Conservation (phyloP, 106 monocot genomes). For the Alisma plantagoaquatica region DNA sequence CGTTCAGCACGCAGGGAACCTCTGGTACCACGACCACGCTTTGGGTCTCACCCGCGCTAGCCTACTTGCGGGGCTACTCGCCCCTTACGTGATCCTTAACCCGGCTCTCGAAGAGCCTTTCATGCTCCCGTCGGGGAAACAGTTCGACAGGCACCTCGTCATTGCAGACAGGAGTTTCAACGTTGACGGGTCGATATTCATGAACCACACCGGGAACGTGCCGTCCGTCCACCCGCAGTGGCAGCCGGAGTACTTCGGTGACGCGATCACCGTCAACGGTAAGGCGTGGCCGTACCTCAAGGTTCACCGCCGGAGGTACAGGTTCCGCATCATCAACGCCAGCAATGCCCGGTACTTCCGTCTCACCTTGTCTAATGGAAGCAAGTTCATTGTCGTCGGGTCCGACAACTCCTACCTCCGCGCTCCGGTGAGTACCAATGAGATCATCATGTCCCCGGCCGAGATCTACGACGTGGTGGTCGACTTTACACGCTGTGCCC, state of each 20-base stretch:
- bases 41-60: no score
- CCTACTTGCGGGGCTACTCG: conserved; percentile 10
- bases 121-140: not conserved
- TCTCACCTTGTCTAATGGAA: not conserved
- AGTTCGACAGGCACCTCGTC: conserved; percentile 6
- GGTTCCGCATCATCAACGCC: conserved; percentile 3
- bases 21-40: conserved; percentile 13
- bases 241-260: conserved; percentile 15
- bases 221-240: conserved; percentile 14
- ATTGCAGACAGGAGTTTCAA: conserved; percentile 7
- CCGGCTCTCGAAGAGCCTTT: not conserved
- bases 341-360: conserved; percentile 6
- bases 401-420: conserved; percentile 1
- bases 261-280: conserved; percentile 10
- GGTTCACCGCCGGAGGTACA: not conserved
- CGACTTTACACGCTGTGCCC: conserved; percentile 18
- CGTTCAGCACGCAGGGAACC: conserved; percentile 11
- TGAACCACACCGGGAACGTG: conserved; percentile 3
- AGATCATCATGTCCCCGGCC: not conserved
- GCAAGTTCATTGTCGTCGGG: not conserved
- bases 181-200: conserved; percentile 2
- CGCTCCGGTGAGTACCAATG: not conserved
- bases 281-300: conserved; percentile 8
- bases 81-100: conserved; percentile 4
- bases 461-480: conserved; percentile 10